Evolutionary conservation across 352 stramenopile species (phyloP).

Genomic region (Phytophthora foliorum): DNA sequence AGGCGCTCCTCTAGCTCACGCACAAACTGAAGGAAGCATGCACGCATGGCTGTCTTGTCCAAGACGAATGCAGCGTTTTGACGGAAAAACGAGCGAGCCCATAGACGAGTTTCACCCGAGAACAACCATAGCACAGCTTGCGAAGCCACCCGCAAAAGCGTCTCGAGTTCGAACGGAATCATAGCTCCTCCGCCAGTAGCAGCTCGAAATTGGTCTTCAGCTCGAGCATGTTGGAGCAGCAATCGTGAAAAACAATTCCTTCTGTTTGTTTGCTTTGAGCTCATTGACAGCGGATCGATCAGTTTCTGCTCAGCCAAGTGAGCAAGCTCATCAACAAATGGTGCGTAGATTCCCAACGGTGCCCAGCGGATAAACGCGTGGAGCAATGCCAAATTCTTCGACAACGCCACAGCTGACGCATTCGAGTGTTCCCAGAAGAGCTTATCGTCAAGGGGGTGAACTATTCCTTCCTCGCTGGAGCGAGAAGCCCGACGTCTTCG

Average conservation of each 20-base stretch:
- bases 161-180: conserved; percentile 47
- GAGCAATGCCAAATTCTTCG: conserved; percentile 73
- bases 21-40: conserved; percentile 58
- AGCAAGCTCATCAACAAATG: conserved; percentile 61
- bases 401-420: conserved; percentile 43
- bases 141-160: conserved; percentile 49
- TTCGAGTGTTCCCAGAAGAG: conserved; percentile 66
- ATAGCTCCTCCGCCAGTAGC: not conserved
- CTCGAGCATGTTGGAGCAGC: conserved; percentile 49
- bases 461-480: not conserved
- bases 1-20: conserved; percentile 54
- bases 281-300: conserved; percentile 31
- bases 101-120: conserved; percentile 51
- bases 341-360: conserved; percentile 50
- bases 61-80: conserved; percentile 41
- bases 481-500: conserved; percentile 10
- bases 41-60: conserved; percentile 55
- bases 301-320: conserved; percentile 52
- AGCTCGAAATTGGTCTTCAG: conserved; percentile 4
- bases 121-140: conserved; percentile 64
- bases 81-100: conserved; percentile 57
- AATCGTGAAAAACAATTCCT: conserved; percentile 60
- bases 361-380: conserved; percentile 61
- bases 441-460: conserved; percentile 50
- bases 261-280: conserved; percentile 28